Base-by-base conservation (phyloP, 2,329 filamentous ascomycete species). In the Aspergillus unguis region DNA sequence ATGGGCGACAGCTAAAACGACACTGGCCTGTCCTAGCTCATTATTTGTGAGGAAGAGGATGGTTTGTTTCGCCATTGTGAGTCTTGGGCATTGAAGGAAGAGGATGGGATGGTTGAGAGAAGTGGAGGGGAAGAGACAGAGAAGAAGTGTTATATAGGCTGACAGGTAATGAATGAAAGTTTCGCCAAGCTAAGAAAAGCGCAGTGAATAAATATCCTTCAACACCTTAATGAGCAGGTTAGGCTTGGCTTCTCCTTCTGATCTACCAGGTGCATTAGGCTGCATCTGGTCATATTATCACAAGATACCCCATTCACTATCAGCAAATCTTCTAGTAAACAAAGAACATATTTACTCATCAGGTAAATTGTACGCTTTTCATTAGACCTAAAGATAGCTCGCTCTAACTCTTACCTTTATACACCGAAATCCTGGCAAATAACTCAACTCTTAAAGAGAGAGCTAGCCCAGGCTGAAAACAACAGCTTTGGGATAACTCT, bases 401-500 rank as follows among this genome's bases (percentile, higher is more conserved):
- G n/a, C 4, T 9, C n/a, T 25, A 25, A 8, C 17, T 40, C 37
- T 40, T 40, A 40, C 37, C 37, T 40, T 23, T 40, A 40, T 11
- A 25, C 4, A 3, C 2, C 17, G 26, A 40, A 25, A 8, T 6
- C 10, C 17, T 25, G 10, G 23, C 9, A 8, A 40, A 8, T 25
- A 40, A 8, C 5, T 25, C 17, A 7, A 59, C 58, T 4, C 23
- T 32, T 36, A 6, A 40, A 29, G 6, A 32, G 25, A 48, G 25
- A n/a, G 3, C 17, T 31, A 52, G 6, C 37, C 17, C 4, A 47
- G 23, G 10, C 33, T 56, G 50, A 75, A 72, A 5, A 74, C 61
- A 47, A 90, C 77, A 49, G 86, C 85, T 71, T 85, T 88, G 65
- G 80, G 78, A 55, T 79, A 74, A 42, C 77, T 77, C 44, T 80